These are phyloP conservation scores for Dactylellina leptospora DNA, from an alignment of 2,329 filamentous ascomycete species.

Conservation along the genomic window DNA sequence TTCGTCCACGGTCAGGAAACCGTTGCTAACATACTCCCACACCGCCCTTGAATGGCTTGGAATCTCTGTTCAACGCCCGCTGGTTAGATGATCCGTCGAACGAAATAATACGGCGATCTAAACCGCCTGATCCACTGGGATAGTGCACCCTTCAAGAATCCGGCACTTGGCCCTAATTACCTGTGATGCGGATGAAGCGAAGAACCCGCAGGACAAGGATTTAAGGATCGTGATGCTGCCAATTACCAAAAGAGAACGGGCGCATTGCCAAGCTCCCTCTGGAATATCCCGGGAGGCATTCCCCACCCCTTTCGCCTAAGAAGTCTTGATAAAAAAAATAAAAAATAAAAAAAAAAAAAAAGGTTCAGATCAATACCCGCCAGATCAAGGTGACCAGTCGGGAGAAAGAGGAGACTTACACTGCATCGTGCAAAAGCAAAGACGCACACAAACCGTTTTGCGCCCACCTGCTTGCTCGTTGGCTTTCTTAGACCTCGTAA, in stretches of 20 bases:
- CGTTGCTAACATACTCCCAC: conserved; percentile 47
- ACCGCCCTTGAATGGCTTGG: conserved; percentile 10
- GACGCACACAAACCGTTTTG: conserved; percentile 50
- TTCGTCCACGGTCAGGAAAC: conserved; percentile 36
- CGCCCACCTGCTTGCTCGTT: conserved; percentile 27
- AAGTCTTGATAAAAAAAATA: too few species aligned
- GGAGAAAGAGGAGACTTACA: conserved; percentile 16
- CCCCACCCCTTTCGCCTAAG: conserved; percentile 49
- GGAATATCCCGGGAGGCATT: conserved; percentile 43
- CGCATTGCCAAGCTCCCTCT: conserved; percentile 5
- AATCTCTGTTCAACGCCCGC: neutral
- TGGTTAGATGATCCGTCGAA: conserved; percentile 40
- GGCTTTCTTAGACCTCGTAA: conserved; percentile 3
- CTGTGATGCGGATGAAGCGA: conserved; percentile 18
- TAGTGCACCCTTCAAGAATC: neutral
- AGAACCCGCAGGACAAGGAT: conserved; percentile 27
- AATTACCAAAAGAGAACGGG: conserved; percentile 4
- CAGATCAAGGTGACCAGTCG: conserved; percentile 29
- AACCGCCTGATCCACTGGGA: conserved; percentile 37
- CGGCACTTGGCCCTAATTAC: neutral
- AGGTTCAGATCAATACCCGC: conserved; percentile 37
- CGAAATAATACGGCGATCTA: conserved; percentile 42
- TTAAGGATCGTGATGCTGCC: conserved; percentile 15
- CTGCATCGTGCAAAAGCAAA: conserved; percentile 41
- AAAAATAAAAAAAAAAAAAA: too few species aligned